Conservation (phyloP, 805 yeast species). For the Candida anglica region DNA sequence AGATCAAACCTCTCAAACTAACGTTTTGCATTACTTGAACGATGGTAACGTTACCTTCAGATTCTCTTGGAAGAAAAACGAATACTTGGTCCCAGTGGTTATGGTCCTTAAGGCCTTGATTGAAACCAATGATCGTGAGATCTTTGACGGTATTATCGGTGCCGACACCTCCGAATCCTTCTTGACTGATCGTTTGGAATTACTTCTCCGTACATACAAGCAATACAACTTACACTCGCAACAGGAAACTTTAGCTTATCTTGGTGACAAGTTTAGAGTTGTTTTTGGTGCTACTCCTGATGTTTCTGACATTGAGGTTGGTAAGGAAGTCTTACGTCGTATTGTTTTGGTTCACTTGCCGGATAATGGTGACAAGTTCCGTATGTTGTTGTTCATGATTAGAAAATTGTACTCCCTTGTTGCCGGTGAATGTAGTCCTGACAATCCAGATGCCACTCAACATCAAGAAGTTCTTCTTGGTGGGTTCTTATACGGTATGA, state of each 20-base stretch:
- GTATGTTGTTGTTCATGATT: constrained; percentile 88
- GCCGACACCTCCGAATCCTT: constrained; percentile 82
- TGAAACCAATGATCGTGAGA: constrained; percentile 91
- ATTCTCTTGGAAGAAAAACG: constrained; percentile 96
- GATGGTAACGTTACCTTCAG: constrained; percentile 97
- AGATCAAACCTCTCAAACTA: constrained; percentile 96
- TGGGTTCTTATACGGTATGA: constrained; percentile 96
- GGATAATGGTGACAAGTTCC: constrained; percentile 73
- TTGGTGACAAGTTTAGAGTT: constrained; percentile 94
- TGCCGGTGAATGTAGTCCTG: constrained; percentile 95
- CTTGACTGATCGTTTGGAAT: constrained; percentile 95
- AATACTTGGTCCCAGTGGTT: constrained; percentile 87
- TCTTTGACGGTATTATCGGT: constrained; percentile 95
- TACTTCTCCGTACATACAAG: constrained; percentile 84
- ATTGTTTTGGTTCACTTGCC: constrained; percentile 87
- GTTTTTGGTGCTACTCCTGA: constrained; percentile 89
- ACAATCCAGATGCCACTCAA: constrained; percentile 98
- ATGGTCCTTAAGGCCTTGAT: constrained; percentile 88
- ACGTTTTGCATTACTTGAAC: constrained; percentile 90
- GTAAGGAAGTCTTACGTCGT: constrained; percentile 74
- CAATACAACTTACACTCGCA: constrained; percentile 72
- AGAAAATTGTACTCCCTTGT: constrained; percentile 91
- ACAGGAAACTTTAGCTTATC: constrained; percentile 85
- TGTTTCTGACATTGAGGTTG: constrained; percentile 85
- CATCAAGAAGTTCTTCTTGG: constrained; percentile 96